Evolutionary conservation across 352 stramenopile genomes (phyloP).

Genomic region (Thraustotheca clavata): DNA sequence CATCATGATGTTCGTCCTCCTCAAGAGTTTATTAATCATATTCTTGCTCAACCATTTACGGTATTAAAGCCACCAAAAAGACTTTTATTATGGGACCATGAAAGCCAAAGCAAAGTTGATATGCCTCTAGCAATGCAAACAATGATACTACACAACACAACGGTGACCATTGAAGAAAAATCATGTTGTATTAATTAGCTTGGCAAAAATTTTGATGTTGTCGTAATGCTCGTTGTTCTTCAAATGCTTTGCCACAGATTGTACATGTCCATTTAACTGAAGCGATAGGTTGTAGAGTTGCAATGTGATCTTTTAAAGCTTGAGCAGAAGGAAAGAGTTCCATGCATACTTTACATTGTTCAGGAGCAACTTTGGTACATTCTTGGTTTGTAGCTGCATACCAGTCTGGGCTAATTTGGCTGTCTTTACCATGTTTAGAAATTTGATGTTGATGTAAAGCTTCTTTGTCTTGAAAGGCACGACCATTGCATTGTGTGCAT

Average conservation of each 20-base stretch:
- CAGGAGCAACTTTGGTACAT: neutral
- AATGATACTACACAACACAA: slow-evolving; percentile 59
- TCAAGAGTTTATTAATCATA: slow-evolving; percentile 45
- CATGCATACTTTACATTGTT: slow-evolving; percentile 33
- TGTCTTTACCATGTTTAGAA: slow-evolving; percentile 75
- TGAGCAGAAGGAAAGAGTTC: slow-evolving; percentile 24
- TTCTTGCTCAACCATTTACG: slow-evolving; percentile 30
- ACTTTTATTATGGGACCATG: slow-evolving; percentile 48
- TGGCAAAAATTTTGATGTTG: slow-evolving; percentile 72
- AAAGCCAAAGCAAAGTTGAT: slow-evolving; percentile 24
- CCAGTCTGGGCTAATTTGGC: slow-evolving; percentile 75
- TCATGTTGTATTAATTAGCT: neutral
- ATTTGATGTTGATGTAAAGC: slow-evolving; percentile 60
- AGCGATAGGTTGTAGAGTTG: slow-evolving; percentile 29
- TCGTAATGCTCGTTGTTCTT: slow-evolving; percentile 58
- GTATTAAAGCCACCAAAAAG: slow-evolving; percentile 23
- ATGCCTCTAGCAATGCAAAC: slow-evolving; percentile 59
- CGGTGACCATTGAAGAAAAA: slow-evolving; percentile 8
- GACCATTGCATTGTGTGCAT: slow-evolving; percentile 25
- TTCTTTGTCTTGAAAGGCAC: slow-evolving; percentile 68
- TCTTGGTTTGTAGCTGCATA: slow-evolving; percentile 25
- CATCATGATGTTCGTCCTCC: slow-evolving; percentile 57
- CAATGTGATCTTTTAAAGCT: slow-evolving; percentile 34
- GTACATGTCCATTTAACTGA: slow-evolving; percentile 28
- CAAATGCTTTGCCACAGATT: slow-evolving; percentile 38